Evolutionary conservation across 2,329 filamentous ascomycete genomes (phyloP).

Genomic region (Aspergillus sp.): DNA sequence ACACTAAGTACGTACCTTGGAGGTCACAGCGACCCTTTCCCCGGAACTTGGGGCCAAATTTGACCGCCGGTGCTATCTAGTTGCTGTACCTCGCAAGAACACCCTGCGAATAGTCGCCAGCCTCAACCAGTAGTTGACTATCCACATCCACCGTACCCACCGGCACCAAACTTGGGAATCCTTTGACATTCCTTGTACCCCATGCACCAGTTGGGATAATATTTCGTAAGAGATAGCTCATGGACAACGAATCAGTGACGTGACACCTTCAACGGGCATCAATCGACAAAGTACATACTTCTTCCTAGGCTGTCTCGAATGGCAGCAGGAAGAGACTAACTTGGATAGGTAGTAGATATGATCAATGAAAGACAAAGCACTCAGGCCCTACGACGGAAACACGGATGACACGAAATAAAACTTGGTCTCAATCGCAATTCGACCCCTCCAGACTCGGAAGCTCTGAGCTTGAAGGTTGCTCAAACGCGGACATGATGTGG

Average conservation of each 20-base stretch:
- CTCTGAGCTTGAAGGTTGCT: not conserved
- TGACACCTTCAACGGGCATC: constrained; percentile 4
- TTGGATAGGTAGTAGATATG: constrained; percentile 15
- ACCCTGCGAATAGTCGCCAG: constrained; percentile 4
- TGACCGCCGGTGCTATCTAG: constrained; percentile 14
- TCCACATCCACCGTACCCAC: constrained; percentile 6
- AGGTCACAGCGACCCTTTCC: constrained; percentile 10
- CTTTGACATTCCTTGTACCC: constrained; percentile 10
- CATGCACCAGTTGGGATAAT: not conserved
- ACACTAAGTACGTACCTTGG: constrained; percentile 13
- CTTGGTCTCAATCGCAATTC: constrained; percentile 19
- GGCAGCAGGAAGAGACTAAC: not conserved
- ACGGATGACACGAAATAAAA: constrained; percentile 10
- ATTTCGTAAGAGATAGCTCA: constrained; percentile 11
- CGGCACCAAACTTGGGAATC: constrained; percentile 18
- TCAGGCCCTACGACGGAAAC: constrained; percentile 21
- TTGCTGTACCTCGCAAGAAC: constrained; percentile 7
- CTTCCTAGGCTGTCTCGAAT: constrained; percentile 5
- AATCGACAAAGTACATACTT: constrained; percentile 2
- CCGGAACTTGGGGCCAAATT: constrained; percentile 19
- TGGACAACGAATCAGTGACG: constrained; percentile 2
- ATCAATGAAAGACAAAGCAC: constrained; percentile 13
- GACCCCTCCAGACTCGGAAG: constrained; percentile 15
- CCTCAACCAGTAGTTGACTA: constrained; percentile 8
- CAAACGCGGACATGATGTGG: constrained; percentile 3